A percentile compares a stretch with the other conserved stretches of the same genome.
Evolutionary conservation across 2,329 filamentous ascomycete genomes (phyloP).

Genomic region (Alternaria metachromatica): DNA sequence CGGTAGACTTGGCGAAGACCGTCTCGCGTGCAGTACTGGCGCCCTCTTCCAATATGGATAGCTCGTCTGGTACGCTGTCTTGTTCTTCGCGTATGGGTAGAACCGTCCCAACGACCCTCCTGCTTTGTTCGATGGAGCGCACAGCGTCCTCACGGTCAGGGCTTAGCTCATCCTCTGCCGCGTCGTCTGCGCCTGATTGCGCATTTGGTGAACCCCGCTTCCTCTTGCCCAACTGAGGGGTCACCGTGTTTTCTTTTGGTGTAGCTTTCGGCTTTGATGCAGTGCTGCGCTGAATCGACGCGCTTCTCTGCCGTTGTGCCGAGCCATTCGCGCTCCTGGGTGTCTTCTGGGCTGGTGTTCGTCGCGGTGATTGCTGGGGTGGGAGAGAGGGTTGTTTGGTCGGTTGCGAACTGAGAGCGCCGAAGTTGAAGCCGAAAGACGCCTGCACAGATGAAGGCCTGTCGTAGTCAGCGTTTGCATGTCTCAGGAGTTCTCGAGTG

Average conservation of each 20-base stretch:
- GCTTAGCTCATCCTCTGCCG: constrained; percentile 43
- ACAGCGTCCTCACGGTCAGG: constrained; percentile 35
- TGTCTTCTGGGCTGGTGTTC: constrained; percentile 34
- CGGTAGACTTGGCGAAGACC: constrained; percentile 8
- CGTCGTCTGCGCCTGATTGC: constrained; percentile 24
- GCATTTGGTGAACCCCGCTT: constrained; percentile 37
- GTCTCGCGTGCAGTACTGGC: constrained; percentile 22
- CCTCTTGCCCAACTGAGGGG: constrained; percentile 43
- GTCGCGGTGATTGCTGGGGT: constrained; percentile 27
- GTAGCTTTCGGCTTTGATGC: constrained; percentile 24
- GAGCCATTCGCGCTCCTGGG: constrained; percentile 29
- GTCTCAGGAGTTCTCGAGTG: constrained; percentile 13
- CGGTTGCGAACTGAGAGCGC: constrained; percentile 25
- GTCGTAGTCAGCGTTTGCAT: constrained; percentile 27
- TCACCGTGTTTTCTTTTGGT: constrained; percentile 25
- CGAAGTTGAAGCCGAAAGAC: constrained; percentile 57
- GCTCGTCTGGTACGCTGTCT: constrained; percentile 37
- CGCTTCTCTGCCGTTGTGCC: constrained; percentile 36
- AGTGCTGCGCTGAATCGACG: constrained; percentile 34
- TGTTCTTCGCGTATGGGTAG: constrained; percentile 34
- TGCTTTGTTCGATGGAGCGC: constrained; percentile 37
- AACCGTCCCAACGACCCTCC: constrained; percentile 29
- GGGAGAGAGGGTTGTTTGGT: constrained; percentile 38
- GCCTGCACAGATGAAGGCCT: constrained; percentile 58
- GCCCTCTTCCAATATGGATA: constrained; percentile 33